phyloP scores from a whole-genome alignment of 2,329 filamentous ascomycete genomes.

The Cytospora schulzeri region DNA sequence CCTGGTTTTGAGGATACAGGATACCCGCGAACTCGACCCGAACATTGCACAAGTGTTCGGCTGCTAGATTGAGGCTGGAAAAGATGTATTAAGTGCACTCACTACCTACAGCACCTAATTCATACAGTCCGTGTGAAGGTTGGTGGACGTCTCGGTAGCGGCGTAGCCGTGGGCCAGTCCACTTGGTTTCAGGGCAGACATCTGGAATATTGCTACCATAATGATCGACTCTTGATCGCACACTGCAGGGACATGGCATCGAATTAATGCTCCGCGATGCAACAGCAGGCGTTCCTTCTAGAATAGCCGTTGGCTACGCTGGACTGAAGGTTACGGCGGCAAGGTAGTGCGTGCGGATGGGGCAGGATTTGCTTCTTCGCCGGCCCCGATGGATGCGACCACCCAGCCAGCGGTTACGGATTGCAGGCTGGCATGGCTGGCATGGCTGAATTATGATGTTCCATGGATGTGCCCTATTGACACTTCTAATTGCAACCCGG shows the following conservation, averaged over 20 bases:
- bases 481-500: conserved; percentile 19
- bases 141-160: neutral
- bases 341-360: no score
- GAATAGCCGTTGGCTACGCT: conserved; percentile 7
- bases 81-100: neutral
- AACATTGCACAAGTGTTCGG: neutral
- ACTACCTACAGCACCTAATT: no score
- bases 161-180: neutral
- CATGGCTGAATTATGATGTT: neutral
- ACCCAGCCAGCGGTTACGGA: neutral
- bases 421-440: neutral
- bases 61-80: no score
- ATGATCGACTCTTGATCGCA: neutral
- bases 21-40: no score
- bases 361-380: neutral
- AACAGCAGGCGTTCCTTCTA: conserved; percentile 7
- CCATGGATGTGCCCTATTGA: neutral
- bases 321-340: neutral
- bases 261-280: conserved; percentile 7
- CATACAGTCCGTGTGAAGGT: no score
- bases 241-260: neutral
- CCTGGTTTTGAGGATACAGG: conserved; percentile 9
- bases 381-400: conserved; percentile 5
- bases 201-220: neutral
- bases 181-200: no score